Conservation (phyloP, 2,329 filamentous ascomycete species). For the Xylariaceae sp. region DNA sequence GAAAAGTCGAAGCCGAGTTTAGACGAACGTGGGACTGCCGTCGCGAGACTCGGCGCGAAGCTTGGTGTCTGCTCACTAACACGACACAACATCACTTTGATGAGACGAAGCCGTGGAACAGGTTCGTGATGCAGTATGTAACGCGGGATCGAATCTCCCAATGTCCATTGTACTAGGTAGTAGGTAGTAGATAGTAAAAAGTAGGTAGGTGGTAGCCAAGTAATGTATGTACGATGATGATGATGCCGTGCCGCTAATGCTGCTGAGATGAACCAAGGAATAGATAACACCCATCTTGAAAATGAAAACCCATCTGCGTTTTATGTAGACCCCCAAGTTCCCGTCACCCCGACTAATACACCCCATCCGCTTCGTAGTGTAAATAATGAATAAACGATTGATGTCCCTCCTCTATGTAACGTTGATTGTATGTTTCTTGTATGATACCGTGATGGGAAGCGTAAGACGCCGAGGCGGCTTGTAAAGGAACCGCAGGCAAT, state of each 20-base stretch:
- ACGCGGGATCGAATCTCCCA: too few species aligned
- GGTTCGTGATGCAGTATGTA: too few species aligned
- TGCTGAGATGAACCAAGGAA: not conserved
- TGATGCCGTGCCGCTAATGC: not conserved
- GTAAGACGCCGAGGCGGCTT: not conserved
- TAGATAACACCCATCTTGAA: too few species aligned
- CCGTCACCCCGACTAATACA: not conserved
- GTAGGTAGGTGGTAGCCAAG: too few species aligned
- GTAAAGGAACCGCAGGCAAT: not conserved
- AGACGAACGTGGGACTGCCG: too few species aligned
- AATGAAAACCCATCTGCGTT: not conserved
- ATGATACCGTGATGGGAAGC: slow-evolving; percentile 1
- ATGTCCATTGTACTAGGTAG: not conserved
- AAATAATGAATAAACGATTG: not conserved
- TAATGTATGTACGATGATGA: not conserved
- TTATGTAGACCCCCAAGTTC: not conserved
- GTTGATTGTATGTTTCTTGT: slow-evolving; percentile 1
- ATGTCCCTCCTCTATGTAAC: slow-evolving; percentile 2
- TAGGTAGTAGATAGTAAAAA: not conserved
- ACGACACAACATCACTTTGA: too few species aligned
- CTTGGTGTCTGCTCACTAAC: too few species aligned
- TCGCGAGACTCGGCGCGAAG: too few species aligned
- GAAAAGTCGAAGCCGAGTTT: too few species aligned
- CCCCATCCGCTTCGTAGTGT: not conserved
- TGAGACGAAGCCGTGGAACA: too few species aligned